Conservation (phyloP, 805 yeast species). For the Starmerella bombi region DNA sequence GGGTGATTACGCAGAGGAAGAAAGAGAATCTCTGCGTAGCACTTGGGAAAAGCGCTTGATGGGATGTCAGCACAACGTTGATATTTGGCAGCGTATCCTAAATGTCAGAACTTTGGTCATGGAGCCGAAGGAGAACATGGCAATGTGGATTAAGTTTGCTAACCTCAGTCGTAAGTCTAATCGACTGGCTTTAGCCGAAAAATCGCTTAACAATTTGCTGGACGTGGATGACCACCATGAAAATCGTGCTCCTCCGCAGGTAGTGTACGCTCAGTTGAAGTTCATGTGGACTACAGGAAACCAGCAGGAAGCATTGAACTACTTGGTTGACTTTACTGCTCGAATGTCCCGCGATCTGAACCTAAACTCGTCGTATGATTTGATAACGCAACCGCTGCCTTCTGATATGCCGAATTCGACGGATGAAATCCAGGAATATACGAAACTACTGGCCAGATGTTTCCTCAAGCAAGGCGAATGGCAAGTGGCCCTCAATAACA, state of each 20-base stretch:
- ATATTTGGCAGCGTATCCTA: slow-evolving; percentile 95
- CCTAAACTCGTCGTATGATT: slow-evolving; percentile 60
- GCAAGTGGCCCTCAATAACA: slow-evolving; percentile 70
- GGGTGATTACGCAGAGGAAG: slow-evolving; percentile 68
- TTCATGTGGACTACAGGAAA: slow-evolving; percentile 95
- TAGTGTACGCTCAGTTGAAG: slow-evolving; percentile 91
- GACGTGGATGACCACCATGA: slow-evolving; percentile 24
- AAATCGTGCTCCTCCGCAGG: slow-evolving; percentile 88
- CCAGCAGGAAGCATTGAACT: slow-evolving; percentile 71
- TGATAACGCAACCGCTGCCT: slow-evolving; percentile 76
- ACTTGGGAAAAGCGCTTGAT: slow-evolving; percentile 89
- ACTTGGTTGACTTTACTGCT: slow-evolving; percentile 78
- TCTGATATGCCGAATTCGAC: slow-evolving; percentile 49
- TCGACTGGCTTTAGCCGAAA: slow-evolving; percentile 81
- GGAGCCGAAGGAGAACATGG: slow-evolving; percentile 92
- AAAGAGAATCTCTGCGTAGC: slow-evolving; percentile 57
- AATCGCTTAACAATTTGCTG: slow-evolving; percentile 59
- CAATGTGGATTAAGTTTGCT: slow-evolving; percentile 96
- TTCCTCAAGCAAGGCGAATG: slow-evolving; percentile 97
- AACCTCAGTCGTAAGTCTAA: slow-evolving; percentile 91
- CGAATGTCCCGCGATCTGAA: slow-evolving; percentile 83
- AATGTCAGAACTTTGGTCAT: slow-evolving; percentile 87
- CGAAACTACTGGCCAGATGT: slow-evolving; percentile 79
- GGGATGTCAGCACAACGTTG: slow-evolving; percentile 94
- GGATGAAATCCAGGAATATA: slow-evolving; percentile 67